Base-by-base conservation (phyloP, 768 basidiomycete genomes). In the Tubosaeta brunneosetosa region DNA sequence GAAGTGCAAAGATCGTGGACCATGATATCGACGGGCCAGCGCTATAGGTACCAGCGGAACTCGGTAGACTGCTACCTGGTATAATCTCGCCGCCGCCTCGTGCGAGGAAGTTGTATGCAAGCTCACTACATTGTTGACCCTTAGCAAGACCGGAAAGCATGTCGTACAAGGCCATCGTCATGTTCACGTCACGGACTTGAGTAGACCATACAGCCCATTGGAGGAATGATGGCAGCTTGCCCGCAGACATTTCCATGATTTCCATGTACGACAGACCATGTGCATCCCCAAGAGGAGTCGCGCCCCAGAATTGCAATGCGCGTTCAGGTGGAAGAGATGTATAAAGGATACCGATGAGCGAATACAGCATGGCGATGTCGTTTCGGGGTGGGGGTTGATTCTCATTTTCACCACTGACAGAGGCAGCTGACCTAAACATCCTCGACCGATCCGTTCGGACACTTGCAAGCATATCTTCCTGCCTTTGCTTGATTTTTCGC, bases 201-300 rank as follows among this genome's bases (percentile, higher is more conserved):
- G 89, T 88, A 1, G 87, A 88, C 87, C 87, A 88, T 9, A 90
- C 82, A 0, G 90, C 90, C 93, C 92, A 95, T 52, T 91, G 88
- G 44, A 95, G 71, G 66, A 95, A 94, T 2, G 83, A 77, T 1
- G 84, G 82, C 0, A 91, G 73, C 53, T 84, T 80, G 2, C 80
- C 83, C 25, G 78, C 69, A 2, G 77, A 80, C n/a, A 78, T 74
- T 60, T 91, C 89, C 1, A 78, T 60, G 33, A 71, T 68, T 57
- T 88, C 83, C 55, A 82, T 64, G 61, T 86, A 87, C 3, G 79
- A 72, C 12, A 74, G 65, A 26, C 69, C 70, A 12, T 70, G 69
- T 0, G 68, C 49, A 6, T 79, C 78, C 36, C 63, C 64, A 4
- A 73, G 73, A 3, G 77, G 78, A 0, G 79, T 77, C 2, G 84